Evolutionary conservation across 176 grass and related monocot genomes (phyloP).

Genomic region (Musa acuminata): DNA sequence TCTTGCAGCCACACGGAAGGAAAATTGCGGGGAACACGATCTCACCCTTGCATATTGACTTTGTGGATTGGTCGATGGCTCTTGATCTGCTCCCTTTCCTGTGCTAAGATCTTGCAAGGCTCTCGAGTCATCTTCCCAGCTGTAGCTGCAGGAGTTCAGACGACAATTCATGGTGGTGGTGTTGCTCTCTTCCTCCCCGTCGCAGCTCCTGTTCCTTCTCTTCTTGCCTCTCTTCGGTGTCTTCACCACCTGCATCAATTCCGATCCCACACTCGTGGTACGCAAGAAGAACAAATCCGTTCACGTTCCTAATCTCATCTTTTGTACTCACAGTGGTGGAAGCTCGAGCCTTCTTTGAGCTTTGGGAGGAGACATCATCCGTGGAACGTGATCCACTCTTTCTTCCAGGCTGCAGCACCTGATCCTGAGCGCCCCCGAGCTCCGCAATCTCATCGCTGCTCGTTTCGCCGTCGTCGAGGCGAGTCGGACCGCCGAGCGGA

Average conservation of each 20-base stretch:
- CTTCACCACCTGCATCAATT: conserved; percentile 35
- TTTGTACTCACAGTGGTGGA: neutral
- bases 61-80: conserved; percentile 34
- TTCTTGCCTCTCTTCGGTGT: conserved; percentile 32
- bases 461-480: conserved; percentile 35
- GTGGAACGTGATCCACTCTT: conserved; percentile 6
- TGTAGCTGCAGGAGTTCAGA: conserved; percentile 34
- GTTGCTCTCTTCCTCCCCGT: conserved; percentile 27
- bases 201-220: conserved; percentile 27
- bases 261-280: no score
- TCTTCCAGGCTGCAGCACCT: conserved; percentile 24
- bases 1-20: no score
- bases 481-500: conserved; percentile 18
- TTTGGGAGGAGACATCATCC: neutral
- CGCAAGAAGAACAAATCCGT: no score
- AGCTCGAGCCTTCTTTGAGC: conserved; percentile 27
- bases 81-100: conserved; percentile 21
- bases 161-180: conserved; percentile 7
- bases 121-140: conserved; percentile 50
- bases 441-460: conserved; percentile 18
- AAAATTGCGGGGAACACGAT: no score
- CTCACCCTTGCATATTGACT: conserved; percentile 61
- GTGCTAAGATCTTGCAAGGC: conserved; percentile 29
- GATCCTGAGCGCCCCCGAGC: neutral
- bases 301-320: no score